Evolutionary conservation across 805 yeast species (phyloP).

Genomic region (Ogataea philodendri): DNA sequence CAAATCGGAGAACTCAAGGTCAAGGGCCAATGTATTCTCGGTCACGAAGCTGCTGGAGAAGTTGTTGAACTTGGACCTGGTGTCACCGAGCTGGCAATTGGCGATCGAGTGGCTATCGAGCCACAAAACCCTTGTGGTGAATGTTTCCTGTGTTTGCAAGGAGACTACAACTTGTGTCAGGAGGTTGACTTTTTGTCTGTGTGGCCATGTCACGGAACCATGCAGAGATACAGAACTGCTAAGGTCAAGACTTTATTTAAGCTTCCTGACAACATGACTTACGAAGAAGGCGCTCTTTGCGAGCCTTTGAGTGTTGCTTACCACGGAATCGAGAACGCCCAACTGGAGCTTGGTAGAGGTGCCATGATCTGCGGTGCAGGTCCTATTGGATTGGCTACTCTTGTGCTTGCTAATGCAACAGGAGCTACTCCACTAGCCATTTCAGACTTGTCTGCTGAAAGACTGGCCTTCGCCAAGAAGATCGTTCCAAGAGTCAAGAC

Average conservation of each 20-base stretch:
- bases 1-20: slow-evolving; percentile 50
- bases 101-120: slow-evolving; percentile 50
- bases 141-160: slow-evolving; percentile 38
- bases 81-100: slow-evolving; percentile 43
- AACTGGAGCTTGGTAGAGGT: slow-evolving; percentile 46
- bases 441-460: slow-evolving; percentile 44
- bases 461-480: slow-evolving; percentile 46
- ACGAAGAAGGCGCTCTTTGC: slow-evolving; percentile 52
- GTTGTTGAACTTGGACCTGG: slow-evolving; percentile 47
- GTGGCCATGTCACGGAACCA: slow-evolving; percentile 38
- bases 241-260: slow-evolving; percentile 36
- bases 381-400: slow-evolving; percentile 55
- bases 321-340: slow-evolving; percentile 49
- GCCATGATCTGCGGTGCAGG: slow-evolving; percentile 54
- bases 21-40: slow-evolving; percentile 37
- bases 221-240: slow-evolving; percentile 39
- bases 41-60: slow-evolving; percentile 46
- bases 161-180: slow-evolving; percentile 41
- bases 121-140: slow-evolving; percentile 53
- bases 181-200: slow-evolving; percentile 39
- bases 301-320: slow-evolving; percentile 57
- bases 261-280: slow-evolving; percentile 43
- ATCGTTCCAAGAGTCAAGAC: slow-evolving; percentile 48
- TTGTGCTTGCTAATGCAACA: slow-evolving; percentile 47
- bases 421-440: slow-evolving; percentile 53